These are phyloP conservation scores for Tuber umbilicatum DNA, from an alignment of 495 filamentous ascomycete species.

Conservation along the genomic window DNA sequence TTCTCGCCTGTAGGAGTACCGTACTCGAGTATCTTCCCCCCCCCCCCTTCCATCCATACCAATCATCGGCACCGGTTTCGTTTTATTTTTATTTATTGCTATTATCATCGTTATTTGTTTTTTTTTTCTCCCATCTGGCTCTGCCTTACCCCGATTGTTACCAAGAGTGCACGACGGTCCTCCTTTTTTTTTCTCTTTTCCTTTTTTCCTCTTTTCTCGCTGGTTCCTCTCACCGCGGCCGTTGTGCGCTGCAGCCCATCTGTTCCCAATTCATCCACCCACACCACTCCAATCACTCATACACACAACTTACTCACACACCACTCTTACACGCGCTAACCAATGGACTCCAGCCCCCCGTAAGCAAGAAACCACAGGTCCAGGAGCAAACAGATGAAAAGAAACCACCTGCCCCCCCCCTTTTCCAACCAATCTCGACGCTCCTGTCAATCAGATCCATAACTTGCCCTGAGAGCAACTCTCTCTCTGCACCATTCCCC, in stretches of 20 bases:
- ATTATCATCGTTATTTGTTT: conserved; percentile 1
- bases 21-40: not conserved
- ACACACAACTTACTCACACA: not conserved
- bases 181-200: conserved; percentile 25
- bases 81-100: not conserved
- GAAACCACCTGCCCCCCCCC: conserved; percentile 5
- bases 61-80: not conserved
- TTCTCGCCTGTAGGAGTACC: conserved; percentile 6
- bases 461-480: conserved; percentile 1
- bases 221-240: conserved; percentile 17
- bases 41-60: conserved; percentile 3
- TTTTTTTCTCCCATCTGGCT: not conserved
- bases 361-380: not conserved
- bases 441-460: conserved; percentile 1
- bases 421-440: conserved; percentile 1
- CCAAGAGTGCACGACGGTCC: conserved; percentile 42
- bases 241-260: conserved; percentile 22
- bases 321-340: not conserved
- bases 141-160: conserved; percentile 18
- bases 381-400: conserved; percentile 3
- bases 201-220: conserved; percentile 11
- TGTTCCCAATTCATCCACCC: conserved; percentile 14
- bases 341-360: not conserved
- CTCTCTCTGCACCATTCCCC: conserved; percentile 3
- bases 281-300: conserved; percentile 15